phyloP scores from a whole-genome alignment of 164 flowering plant species.

The Vitis rupestris region DNA sequence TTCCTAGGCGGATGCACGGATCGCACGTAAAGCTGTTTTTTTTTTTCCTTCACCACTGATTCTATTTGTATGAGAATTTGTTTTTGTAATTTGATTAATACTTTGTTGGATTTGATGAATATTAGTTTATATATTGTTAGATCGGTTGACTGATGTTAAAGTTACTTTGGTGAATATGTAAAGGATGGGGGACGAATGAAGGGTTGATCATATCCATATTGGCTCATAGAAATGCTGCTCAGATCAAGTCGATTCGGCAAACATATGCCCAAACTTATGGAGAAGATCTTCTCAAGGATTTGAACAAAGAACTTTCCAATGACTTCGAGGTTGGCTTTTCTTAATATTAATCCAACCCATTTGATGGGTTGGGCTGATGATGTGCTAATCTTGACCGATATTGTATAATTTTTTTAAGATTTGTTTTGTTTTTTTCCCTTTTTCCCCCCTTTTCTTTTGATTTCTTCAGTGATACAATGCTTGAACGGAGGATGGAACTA shows the following conservation, averaged over 20 bases:
- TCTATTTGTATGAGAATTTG: too few relatives aligned
- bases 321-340: slow-evolving; percentile 60
- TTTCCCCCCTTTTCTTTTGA: too few relatives aligned
- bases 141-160: neutral
- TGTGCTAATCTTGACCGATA: too few relatives aligned
- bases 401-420: too few relatives aligned
- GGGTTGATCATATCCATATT: slow-evolving; percentile 56
- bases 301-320: slow-evolving; percentile 64
- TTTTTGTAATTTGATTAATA: too few relatives aligned
- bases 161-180: slow-evolving; percentile 6
- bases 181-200: slow-evolving; percentile 95
- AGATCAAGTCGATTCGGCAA: slow-evolving; percentile 50
- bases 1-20: too few relatives aligned
- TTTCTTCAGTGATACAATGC: too few relatives aligned
- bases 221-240: slow-evolving; percentile 73
- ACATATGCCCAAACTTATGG: slow-evolving; percentile 54
- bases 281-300: slow-evolving; percentile 67
- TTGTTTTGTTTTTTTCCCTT: too few relatives aligned
- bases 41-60: neutral
- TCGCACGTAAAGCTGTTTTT: neutral
- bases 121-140: neutral
- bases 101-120: neutral
- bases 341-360: neutral
- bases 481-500: neutral
- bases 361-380: too few relatives aligned